A percentile compares a stretch with the other conserved stretches of the same genome.
Conservation (phyloP, 2,329 filamentous ascomycete species). For the Aureobasidium sp. region DNA sequence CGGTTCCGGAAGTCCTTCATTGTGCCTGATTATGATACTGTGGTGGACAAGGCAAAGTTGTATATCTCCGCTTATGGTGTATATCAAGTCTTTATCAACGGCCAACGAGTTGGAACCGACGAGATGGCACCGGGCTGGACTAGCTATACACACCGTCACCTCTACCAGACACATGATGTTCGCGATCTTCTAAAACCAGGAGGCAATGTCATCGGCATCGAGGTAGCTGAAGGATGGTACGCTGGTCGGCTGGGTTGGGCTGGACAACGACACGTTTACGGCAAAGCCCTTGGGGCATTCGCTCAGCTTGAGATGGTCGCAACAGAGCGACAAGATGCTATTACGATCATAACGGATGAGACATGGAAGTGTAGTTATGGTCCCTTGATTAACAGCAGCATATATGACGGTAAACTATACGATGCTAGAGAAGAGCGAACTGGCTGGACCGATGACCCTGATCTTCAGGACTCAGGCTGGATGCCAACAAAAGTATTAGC, state of each 20-base stretch:
- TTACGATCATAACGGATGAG: constrained; percentile 28
- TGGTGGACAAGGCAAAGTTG: constrained; percentile 28
- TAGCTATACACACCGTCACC: constrained; percentile 41
- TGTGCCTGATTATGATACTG: constrained; percentile 8
- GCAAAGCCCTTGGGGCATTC: constrained; percentile 31
- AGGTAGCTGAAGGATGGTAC: constrained; percentile 45
- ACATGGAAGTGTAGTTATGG: constrained; percentile 30
- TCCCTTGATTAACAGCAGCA: constrained; percentile 30
- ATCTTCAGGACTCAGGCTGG: constrained; percentile 24
- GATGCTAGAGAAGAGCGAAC: constrained; percentile 30
- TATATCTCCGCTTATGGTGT: constrained; percentile 41
- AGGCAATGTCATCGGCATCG: constrained; percentile 33
- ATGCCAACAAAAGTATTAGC: constrained; percentile 24
- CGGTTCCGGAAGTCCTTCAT: constrained; percentile 29
- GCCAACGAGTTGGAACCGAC: constrained; percentile 24
- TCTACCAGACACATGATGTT: constrained; percentile 48
- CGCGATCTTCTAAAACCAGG: constrained; percentile 28
- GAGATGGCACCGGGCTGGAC: constrained; percentile 45
- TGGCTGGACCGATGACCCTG: constrained; percentile 6
- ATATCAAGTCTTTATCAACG: constrained; percentile 42
- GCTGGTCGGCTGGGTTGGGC: constrained; percentile 30
- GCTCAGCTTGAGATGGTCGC: constrained; percentile 30
- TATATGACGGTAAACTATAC: constrained; percentile 48
- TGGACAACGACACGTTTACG: constrained; percentile 29
- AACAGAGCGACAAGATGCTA: constrained; percentile 25